Evolutionary conservation across 345 rosid species (phyloP), one percentile per base, ranked within the genome.

Genomic region (Eucalyptus dawsonii): DNA sequence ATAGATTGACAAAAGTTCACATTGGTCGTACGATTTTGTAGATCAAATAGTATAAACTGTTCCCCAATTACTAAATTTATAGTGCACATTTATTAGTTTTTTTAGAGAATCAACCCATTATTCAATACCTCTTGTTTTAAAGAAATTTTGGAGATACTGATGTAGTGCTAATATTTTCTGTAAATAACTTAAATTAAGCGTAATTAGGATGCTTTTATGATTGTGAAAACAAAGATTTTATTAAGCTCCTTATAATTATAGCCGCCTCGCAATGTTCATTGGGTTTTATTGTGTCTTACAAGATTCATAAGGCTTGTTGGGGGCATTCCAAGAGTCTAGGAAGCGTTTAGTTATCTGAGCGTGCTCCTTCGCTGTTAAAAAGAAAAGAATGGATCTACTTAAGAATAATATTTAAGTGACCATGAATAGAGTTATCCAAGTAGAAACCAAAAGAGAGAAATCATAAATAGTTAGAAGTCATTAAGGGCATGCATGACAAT

Each of bases 401-500:
- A 45, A 72, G 81, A 72, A 72, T 9, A 37, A 12, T 3, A 34
- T 72, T 67, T 67, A 67, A 67, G 40, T 67, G 11, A 67, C 34
- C 22, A 5, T 5, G 22, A 16, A 31, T 31, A 67, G 9, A 67
- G 37, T 11, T 3, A 37, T 9, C 45, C 6, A 37, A 0, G 40
- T 37, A 72, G 81, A 37, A 10, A 72, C 4, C 8, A 3, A 8
- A 72, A 72, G 22, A 9, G 25, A 72, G 81, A 72, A 72, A 37
- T 37, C 22, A 37, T 21, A 72, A 72, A 34, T 34, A 72, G 27
- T 10, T 19, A 72, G 8, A 10, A 34, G 4, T 17, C 12, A 17
- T 4, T 17, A 53, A 53, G 4, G 9, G 24, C 1, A 1, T 0
- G 1, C 22, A 19, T 19, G 4, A 53, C 2, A 53, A 53, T 53